Conservation (phyloP, 2,329 filamentous ascomycete species). For the Nemania sp. region DNA sequence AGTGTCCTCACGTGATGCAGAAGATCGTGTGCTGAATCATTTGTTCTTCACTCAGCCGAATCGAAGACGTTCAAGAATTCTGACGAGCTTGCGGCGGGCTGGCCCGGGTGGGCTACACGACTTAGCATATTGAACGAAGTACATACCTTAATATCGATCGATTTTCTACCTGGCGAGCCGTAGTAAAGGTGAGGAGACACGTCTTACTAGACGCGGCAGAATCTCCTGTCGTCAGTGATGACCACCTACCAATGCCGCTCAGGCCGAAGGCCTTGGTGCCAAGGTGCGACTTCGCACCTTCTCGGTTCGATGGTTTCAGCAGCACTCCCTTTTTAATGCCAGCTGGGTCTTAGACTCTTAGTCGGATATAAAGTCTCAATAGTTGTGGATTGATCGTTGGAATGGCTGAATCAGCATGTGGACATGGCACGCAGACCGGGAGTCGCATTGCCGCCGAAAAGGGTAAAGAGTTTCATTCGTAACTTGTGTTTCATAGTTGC, state of each 20-base stretch:
- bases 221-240: too few relatives aligned
- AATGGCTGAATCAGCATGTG: background rate
- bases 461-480: background rate
- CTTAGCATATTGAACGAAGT: background rate
- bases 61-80: background rate
- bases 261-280: background rate
- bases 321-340: background rate
- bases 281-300: background rate
- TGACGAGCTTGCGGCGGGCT: background rate
- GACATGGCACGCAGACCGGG: background rate
- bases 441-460: background rate
- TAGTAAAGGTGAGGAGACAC: background rate
- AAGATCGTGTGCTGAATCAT: too few relatives aligned
- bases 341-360: too few relatives aligned
- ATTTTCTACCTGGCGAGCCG: too few relatives aligned
- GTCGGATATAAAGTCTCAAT: background rate
- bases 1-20: conserved; percentile 7
- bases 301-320: background rate
- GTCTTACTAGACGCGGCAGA: too few relatives aligned
- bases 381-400: background rate
- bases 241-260: background rate
- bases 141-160: too few relatives aligned
- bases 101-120: background rate
- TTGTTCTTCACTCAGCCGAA: too few relatives aligned
- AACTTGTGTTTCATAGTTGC: background rate